Percentiles rank a stretch among this genome's conserved stretches.
Evolutionary conservation across 2,329 filamentous ascomycete species (phyloP).

Genomic region (Chaetomiaceae sp.): DNA sequence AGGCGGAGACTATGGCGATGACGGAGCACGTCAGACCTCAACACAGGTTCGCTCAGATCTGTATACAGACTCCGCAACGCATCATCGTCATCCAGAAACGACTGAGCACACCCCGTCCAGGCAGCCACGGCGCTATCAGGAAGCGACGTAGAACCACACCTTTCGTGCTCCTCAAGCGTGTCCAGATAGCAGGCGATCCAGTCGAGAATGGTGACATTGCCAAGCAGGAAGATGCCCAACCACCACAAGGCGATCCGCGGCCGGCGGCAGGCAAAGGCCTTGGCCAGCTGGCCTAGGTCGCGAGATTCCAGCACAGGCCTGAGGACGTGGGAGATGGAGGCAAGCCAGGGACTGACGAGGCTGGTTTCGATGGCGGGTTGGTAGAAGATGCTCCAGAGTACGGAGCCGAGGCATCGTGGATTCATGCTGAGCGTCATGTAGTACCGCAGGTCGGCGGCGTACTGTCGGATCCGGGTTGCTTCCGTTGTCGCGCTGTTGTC

Average conservation of each 20-base stretch:
- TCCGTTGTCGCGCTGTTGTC: background rate
- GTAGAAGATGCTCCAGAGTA: constrained; percentile 6
- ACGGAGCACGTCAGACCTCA: background rate
- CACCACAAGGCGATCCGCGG: background rate
- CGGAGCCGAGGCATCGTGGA: background rate
- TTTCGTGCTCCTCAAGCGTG: background rate
- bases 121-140: background rate
- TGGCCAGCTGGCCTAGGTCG: background rate
- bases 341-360: constrained; percentile 1
- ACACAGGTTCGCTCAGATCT: too few relatives aligned
- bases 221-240: background rate
- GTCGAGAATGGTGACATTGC: background rate
- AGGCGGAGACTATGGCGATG: constrained; percentile 4
- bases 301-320: background rate
- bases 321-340: background rate
- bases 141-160: background rate
- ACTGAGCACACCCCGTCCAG: background rate
- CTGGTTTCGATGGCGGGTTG: background rate
- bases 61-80: too few relatives aligned
- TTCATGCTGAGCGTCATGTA: constrained; percentile 4
- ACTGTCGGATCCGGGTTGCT: background rate
- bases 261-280: background rate
- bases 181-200: background rate
- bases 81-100: constrained; percentile 4
- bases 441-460: background rate